These are phyloP conservation scores for Leishmania braziliensis DNA, from an alignment of 208 protist species.

Conservation along the genomic window DNA sequence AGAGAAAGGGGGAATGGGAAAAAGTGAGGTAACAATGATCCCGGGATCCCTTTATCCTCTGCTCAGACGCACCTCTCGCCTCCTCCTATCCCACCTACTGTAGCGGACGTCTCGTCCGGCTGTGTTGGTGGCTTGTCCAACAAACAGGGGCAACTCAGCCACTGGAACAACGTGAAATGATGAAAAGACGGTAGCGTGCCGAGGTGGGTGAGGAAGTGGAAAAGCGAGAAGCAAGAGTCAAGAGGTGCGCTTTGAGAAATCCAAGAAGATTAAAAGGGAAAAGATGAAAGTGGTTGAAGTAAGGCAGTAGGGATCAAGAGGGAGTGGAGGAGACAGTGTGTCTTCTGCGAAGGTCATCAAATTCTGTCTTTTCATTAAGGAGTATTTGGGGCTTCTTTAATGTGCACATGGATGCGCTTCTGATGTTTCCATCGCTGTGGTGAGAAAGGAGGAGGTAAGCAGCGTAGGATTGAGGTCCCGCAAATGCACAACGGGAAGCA, in stretches of 20 bases:
- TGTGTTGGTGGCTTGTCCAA: not conserved
- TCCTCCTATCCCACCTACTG: not conserved
- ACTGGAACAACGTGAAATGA: not conserved
- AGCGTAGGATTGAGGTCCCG: not conserved
- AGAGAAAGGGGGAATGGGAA: not conserved
- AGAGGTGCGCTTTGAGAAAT: not conserved
- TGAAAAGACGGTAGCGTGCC: not conserved
- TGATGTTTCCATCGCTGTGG: not conserved
- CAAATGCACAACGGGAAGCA: not conserved
- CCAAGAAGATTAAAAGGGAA: not conserved
- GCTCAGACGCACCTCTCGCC: not conserved
- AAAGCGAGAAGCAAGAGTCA: not conserved
- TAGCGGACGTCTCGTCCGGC: not conserved
- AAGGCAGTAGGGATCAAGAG: no score
- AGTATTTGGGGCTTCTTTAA: not conserved
- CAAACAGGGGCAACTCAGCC: not conserved
- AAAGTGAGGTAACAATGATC: not conserved
- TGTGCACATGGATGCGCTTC: not conserved
- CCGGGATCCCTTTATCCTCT: not conserved
- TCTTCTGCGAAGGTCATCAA: not conserved
- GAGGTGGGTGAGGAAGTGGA: not conserved
- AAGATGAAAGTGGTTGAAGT: not conserved
- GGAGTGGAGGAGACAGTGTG: not conserved
- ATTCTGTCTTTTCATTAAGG: not conserved
- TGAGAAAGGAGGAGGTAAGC: not conserved